Percentiles rank a stretch among this genome's conserved stretches.
These are phyloP conservation scores for Paramyrothecium sp. DNA, from an alignment of 2,329 filamentous ascomycete genomes.

Conservation along the genomic window DNA sequence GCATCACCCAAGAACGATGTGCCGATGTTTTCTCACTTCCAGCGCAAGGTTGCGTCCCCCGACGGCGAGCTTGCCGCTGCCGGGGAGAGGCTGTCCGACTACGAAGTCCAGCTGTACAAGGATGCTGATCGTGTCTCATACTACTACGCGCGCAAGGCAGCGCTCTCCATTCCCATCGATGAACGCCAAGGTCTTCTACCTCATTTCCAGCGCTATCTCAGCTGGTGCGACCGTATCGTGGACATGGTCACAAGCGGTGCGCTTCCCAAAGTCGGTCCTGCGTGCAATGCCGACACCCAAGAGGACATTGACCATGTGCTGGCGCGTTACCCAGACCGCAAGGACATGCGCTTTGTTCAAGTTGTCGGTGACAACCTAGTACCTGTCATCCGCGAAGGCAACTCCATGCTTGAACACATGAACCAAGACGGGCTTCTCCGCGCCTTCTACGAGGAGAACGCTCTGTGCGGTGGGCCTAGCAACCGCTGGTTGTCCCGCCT, in stretches of 20 bases:
- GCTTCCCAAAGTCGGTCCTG: background rate
- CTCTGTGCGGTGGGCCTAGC: constrained; percentile 3
- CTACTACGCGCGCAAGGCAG: background rate
- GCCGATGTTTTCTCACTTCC: constrained; percentile 2
- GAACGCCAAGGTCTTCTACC: background rate
- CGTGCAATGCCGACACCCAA: constrained; percentile 2
- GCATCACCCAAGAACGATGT: constrained; percentile 1
- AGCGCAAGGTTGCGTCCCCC: background rate
- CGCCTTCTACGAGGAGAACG: constrained; percentile 25
- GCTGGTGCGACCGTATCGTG: background rate
- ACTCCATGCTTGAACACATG: constrained; percentile 34
- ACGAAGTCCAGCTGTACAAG: background rate
- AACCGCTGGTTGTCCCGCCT: constrained; percentile 18
- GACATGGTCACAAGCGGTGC: background rate
- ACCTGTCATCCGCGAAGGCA: constrained; percentile 28
- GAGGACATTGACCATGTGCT: constrained; percentile 5
- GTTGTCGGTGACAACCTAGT: constrained; percentile 31
- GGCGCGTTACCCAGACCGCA: background rate
- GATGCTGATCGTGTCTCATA: background rate
- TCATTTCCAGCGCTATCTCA: background rate
- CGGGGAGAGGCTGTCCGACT: background rate
- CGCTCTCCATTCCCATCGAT: background rate
- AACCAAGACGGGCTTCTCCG: constrained; percentile 30
- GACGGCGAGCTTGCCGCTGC: background rate
- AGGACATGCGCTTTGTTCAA: constrained; percentile 23